A percentile compares a stretch with the other conserved stretches of the same genome.
Conservation (phyloP, 2,329 filamentous ascomycete species). For the Lizonia empirigonia region DNA sequence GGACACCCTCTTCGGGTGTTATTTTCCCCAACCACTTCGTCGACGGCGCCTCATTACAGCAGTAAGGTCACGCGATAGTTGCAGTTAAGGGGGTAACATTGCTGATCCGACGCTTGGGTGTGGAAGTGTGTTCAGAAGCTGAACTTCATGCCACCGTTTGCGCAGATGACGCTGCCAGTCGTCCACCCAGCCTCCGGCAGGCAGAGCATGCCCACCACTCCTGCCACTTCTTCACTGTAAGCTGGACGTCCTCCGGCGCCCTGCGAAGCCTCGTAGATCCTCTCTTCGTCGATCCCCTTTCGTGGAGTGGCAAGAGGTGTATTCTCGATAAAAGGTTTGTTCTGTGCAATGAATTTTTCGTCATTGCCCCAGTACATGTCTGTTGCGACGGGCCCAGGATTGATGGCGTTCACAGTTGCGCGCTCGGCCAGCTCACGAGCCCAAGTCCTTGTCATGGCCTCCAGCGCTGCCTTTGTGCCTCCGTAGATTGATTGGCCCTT, state of each 20-base stretch:
- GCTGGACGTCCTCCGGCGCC: conserved; percentile 61
- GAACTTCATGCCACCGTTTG: conserved; percentile 73
- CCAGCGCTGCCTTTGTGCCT: conserved; percentile 69
- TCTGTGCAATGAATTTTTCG: conserved; percentile 62
- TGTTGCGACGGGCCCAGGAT: conserved; percentile 66
- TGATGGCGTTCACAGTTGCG: conserved; percentile 69
- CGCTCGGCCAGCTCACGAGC: conserved; percentile 65
- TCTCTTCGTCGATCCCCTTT: conserved; percentile 65
- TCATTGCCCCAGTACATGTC: conserved; percentile 68
- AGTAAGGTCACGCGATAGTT: neutral
- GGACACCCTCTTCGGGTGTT: neutral
- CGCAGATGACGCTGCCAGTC: conserved; percentile 79
- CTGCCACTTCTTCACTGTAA: conserved; percentile 74
- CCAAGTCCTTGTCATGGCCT: conserved; percentile 73
- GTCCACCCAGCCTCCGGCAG: conserved; percentile 74
- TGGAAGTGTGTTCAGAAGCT: conserved; percentile 26
- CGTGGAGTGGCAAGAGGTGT: conserved; percentile 69
- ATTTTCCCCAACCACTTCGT: neutral
- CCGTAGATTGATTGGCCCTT: conserved; percentile 66
- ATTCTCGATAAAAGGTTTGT: conserved; percentile 65
- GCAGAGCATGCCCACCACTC: conserved; percentile 77
- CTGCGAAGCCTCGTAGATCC: conserved; percentile 54
- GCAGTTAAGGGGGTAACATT: neutral
- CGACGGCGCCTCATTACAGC: neutral
- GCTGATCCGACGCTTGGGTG: too few species aligned